These are phyloP conservation scores for Aspergillus fischeri DNA, from an alignment of 2,329 filamentous ascomycete genomes.

Conservation along the genomic window DNA sequence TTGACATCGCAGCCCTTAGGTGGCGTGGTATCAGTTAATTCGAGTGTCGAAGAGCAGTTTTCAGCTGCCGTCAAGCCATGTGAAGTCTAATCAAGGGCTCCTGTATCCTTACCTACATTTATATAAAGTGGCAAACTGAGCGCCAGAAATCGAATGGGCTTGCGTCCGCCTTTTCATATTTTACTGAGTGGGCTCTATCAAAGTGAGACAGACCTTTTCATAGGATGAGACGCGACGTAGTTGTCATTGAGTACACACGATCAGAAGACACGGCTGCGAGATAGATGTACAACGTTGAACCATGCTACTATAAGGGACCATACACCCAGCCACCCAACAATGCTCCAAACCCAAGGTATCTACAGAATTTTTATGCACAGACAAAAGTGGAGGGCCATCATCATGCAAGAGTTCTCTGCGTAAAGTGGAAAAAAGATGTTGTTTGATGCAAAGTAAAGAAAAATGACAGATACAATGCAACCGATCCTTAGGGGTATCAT, in stretches of 20 bases:
- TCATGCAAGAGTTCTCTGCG: background rate
- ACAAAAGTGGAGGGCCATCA: background rate
- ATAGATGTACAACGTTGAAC: background rate
- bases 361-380: background rate
- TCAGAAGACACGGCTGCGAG: background rate
- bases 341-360: background rate
- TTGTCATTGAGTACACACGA: background rate
- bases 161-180: background rate
- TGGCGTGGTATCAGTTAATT: background rate
- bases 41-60: background rate
- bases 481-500: constrained; percentile 9
- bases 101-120: background rate
- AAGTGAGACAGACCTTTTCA: background rate
- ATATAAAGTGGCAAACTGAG: background rate
- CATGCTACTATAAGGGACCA: background rate
- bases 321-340: background rate
- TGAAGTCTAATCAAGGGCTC: background rate
- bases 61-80: background rate
- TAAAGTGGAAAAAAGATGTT: background rate
- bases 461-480: background rate
- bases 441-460: too few relatives aligned
- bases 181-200: background rate
- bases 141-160: background rate
- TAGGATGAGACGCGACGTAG: background rate
- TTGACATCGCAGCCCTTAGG: background rate